Conservation (phyloP, 306 rosid genomes). For the Medicago truncatula region DNA sequence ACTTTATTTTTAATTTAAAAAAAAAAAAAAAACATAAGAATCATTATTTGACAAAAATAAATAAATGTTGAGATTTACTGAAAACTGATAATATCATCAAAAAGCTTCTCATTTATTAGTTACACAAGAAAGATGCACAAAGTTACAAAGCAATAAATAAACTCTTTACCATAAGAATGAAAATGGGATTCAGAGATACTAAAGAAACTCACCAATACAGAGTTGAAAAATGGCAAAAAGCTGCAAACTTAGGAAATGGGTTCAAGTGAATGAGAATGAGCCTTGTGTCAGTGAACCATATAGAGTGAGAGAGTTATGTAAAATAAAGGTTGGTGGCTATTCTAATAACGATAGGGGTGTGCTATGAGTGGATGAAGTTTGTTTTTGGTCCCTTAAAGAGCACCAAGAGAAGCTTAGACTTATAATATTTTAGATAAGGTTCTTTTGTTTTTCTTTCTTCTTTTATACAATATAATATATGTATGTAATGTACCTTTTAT, state of each 20-base stretch:
- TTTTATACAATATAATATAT: not conserved
- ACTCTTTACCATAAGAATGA: not conserved
- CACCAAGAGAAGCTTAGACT: conserved; percentile 59
- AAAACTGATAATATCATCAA: conserved; percentile 12
- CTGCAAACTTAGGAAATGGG: conserved; percentile 40
- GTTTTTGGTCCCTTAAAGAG: conserved; percentile 57
- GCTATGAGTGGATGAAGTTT: conserved; percentile 75
- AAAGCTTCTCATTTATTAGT: not conserved
- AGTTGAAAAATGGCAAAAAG: conserved; percentile 46
- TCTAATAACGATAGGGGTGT: conserved; percentile 81
- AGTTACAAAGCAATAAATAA: not conserved
- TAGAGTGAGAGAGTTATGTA: conserved; percentile 37
- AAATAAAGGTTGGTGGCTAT: conserved; percentile 67
- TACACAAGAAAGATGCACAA: not conserved
- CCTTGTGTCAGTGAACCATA: conserved; percentile 38
- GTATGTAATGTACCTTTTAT: not conserved
- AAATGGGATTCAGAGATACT: conserved; percentile 5
- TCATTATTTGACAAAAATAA: conserved; percentile 19
- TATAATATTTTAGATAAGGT: conserved; percentile 48
- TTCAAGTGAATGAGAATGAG: conserved; percentile 34
- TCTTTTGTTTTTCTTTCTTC: not conserved
- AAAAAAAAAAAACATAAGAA: not conserved
- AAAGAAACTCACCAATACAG: conserved; percentile 51
- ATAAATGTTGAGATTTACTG: not conserved
- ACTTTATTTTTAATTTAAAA: not conserved